Percentiles rank a stretch among this genome's conserved stretches.
These are phyloP conservation scores for Microbotryum violaceum DNA, from an alignment of 1,284 basidiomycete genomes.

Conservation along the genomic window DNA sequence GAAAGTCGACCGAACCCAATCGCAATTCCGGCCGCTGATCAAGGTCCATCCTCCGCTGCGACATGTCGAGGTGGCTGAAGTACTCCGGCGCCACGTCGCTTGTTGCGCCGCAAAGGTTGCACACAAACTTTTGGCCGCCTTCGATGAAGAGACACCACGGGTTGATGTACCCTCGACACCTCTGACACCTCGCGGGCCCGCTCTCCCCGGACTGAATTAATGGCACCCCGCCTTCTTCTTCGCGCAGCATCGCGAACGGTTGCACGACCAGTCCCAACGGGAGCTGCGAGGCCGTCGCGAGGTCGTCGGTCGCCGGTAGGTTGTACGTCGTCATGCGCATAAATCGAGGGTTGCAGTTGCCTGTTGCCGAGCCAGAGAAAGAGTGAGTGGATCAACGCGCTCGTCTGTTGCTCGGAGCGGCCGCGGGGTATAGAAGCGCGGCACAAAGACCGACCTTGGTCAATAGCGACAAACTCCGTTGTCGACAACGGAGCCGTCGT, in stretches of 20 bases:
- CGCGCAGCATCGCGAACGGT: conserved; percentile 75
- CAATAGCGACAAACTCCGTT: conserved; percentile 79
- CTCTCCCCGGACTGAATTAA: conserved; percentile 54
- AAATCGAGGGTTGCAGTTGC: conserved; percentile 62
- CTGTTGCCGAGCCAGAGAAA: conserved; percentile 37
- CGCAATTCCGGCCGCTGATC: conserved; percentile 75
- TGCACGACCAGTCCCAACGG: conserved; percentile 81
- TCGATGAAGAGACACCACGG: conserved; percentile 84
- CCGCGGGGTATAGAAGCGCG: not conserved
- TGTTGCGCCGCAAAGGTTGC: conserved; percentile 79
- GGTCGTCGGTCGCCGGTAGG: conserved; percentile 69
- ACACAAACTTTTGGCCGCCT: conserved; percentile 81
- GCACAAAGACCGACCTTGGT: conserved; percentile 62
- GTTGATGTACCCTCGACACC: conserved; percentile 88
- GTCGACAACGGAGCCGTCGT: conserved; percentile 69
- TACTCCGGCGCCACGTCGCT: conserved; percentile 75
- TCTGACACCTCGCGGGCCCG: conserved; percentile 78
- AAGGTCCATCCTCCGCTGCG: conserved; percentile 74
- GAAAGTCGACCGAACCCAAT: conserved; percentile 87
- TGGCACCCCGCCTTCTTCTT: conserved; percentile 67
- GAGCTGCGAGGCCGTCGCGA: conserved; percentile 72
- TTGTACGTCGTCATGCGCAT: conserved; percentile 60
- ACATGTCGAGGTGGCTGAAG: conserved; percentile 76
- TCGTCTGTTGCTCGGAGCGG: not conserved
- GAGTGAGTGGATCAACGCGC: not conserved